phyloP scores from a whole-genome alignment of 2,329 filamentous ascomycete genomes.

The Colletotrichum zoysiae region DNA sequence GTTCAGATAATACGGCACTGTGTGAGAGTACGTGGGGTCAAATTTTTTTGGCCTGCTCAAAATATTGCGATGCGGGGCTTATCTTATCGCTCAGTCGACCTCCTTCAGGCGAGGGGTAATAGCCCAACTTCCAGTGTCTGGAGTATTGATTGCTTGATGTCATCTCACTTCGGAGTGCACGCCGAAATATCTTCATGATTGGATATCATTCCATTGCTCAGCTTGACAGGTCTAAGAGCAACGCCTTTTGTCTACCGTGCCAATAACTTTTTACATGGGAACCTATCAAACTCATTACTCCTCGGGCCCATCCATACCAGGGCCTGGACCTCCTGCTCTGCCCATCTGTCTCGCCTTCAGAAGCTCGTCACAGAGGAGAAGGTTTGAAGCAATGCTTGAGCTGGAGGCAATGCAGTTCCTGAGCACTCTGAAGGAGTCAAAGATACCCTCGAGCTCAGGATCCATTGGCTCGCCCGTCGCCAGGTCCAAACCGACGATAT shows the following conservation, averaged over 20 bases:
- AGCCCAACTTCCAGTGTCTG: neutral
- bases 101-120: constrained; percentile 22
- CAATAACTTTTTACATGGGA: constrained; percentile 57
- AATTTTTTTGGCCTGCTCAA: constrained; percentile 49
- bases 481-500: constrained; percentile 88
- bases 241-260: constrained; percentile 54
- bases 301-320: constrained; percentile 73
- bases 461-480: constrained; percentile 94
- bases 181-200: constrained; percentile 16
- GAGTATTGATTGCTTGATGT: neutral
- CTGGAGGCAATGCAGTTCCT: constrained; percentile 94
- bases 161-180: neutral
- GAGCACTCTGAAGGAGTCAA: constrained; percentile 94
- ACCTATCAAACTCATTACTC: constrained; percentile 52
- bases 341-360: constrained; percentile 98
- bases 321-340: constrained; percentile 70
- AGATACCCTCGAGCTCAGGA: constrained; percentile 90
- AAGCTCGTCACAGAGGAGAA: constrained; percentile 95
- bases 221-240: constrained; percentile 42
- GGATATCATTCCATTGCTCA: constrained; percentile 42
- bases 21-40: constrained; percentile 50
- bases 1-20: neutral
- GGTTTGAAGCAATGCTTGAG: constrained; percentile 93
- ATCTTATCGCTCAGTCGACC: constrained; percentile 45
- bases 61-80: constrained; percentile 49